Conservation (phyloP, 2,329 filamentous ascomycete species). For the Pyrenochaeta sp. region DNA sequence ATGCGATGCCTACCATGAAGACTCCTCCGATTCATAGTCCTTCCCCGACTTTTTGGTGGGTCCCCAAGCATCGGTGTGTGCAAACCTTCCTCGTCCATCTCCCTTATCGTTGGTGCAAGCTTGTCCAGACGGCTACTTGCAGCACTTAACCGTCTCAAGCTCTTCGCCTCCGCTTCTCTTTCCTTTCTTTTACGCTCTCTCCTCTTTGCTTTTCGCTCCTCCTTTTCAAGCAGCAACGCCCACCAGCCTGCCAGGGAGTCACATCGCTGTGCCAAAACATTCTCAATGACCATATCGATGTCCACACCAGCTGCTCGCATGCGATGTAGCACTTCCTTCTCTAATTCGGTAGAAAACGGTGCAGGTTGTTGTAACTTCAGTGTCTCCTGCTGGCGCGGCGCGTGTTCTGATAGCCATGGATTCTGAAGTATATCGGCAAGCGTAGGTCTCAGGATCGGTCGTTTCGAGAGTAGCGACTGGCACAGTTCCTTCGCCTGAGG, state of each 20-base stretch:
- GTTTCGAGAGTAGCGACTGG: constrained; percentile 84
- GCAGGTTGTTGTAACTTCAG: constrained; percentile 81
- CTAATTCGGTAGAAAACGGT: constrained; percentile 84
- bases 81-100: constrained; percentile 78
- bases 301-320: constrained; percentile 96
- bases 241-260: constrained; percentile 95
- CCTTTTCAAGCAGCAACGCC: constrained; percentile 92
- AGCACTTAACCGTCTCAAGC: constrained; percentile 81
- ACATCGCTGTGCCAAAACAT: constrained; percentile 87
- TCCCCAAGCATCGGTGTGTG: constrained; percentile 59
- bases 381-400: constrained; percentile 87
- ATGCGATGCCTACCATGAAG: constrained; percentile 52
- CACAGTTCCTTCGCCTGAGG: constrained; percentile 80
- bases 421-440: constrained; percentile 87
- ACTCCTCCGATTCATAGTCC: constrained; percentile 74
- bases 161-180: constrained; percentile 81
- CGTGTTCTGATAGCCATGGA: constrained; percentile 86
- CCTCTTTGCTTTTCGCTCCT: constrained; percentile 83
- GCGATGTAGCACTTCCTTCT: constrained; percentile 89
- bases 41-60: constrained; percentile 74
- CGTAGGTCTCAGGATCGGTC: constrained; percentile 82
- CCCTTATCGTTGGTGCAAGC: constrained; percentile 77
- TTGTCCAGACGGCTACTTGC: constrained; percentile 87
- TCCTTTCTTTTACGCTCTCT: constrained; percentile 86
- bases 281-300: constrained; percentile 93